Percentiles rank a stretch among this genome's conserved stretches.
phyloP scores from a whole-genome alignment of 352 stramenopile species.

The Phytophthora citricola region DNA sequence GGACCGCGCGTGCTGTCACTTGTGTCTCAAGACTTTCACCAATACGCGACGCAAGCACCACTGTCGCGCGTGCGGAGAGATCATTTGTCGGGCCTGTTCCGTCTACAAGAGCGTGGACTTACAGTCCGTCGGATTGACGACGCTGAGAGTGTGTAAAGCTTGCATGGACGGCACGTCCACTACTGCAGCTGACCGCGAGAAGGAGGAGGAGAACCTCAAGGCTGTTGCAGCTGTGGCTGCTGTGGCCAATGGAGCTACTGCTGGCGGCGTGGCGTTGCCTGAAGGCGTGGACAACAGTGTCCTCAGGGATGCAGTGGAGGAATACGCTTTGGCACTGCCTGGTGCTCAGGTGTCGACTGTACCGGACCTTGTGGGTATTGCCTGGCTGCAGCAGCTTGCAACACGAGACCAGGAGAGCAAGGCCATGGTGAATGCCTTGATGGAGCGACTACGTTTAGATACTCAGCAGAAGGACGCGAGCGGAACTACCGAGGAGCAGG shows the following conservation, averaged over 20 bases:
- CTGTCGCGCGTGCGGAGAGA: conserved; percentile 83
- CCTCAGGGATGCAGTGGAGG: conserved; percentile 68
- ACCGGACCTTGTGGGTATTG: conserved; percentile 78
- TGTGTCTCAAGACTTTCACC: conserved; percentile 86
- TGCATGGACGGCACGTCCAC: conserved; percentile 73
- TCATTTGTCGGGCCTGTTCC: conserved; percentile 85
- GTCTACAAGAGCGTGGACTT: conserved; percentile 82
- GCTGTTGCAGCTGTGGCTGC: conserved; percentile 24
- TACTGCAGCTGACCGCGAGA: conserved; percentile 16
- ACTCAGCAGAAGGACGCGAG: conserved; percentile 33
- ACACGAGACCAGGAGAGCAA: conserved; percentile 73
- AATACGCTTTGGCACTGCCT: conserved; percentile 77
- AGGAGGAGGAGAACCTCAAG: conserved; percentile 32
- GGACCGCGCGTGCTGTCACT: conserved; percentile 81
- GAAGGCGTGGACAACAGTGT: conserved; percentile 48
- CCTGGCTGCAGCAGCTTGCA: conserved; percentile 79
- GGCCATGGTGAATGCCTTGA: conserved; percentile 72
- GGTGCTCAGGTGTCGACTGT: conserved; percentile 60
- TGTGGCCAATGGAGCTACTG: conserved; percentile 19
- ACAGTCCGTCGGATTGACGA: conserved; percentile 75
- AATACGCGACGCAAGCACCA: conserved; percentile 84
- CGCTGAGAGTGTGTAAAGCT: conserved; percentile 78
- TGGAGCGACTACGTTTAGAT: conserved; percentile 69
- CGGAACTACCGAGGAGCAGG: conserved; percentile 44
- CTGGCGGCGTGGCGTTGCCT: conserved; percentile 38